A percentile compares a stretch with the other conserved stretches of the same genome.
phyloP scores from a whole-genome alignment of 2,329 filamentous ascomycete genomes.

The Paecilomyces sp. region DNA sequence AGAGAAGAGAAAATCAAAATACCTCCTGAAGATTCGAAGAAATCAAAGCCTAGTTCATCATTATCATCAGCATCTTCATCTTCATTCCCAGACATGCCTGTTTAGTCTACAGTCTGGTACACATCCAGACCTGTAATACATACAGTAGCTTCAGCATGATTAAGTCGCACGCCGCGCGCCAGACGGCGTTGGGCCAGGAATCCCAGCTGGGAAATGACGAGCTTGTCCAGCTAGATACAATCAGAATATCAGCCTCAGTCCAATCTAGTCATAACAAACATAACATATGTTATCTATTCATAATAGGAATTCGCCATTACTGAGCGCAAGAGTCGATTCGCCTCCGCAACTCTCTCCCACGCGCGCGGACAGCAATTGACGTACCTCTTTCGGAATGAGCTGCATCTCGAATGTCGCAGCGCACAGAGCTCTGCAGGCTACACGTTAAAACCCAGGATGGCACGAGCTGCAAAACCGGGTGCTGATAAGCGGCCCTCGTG shows the following conservation, averaged over 20 bases:
- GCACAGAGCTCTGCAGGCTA: background rate
- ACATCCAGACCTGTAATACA: background rate
- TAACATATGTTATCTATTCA: background rate
- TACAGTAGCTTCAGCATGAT: slow-evolving; percentile 82
- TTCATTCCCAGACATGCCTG: background rate
- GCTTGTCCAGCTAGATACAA: slow-evolving; percentile 74
- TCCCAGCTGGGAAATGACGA: slow-evolving; percentile 83
- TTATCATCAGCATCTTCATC: slow-evolving; percentile 4
- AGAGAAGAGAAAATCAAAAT: slow-evolving; percentile 5
- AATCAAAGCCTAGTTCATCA: slow-evolving; percentile 44
- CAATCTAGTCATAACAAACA: background rate
- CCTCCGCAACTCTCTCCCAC: slow-evolving; percentile 1
- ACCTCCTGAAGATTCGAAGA: slow-evolving; percentile 84
- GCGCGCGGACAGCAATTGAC: slow-evolving; percentile 3
- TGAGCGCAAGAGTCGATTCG: background rate
- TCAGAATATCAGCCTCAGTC: background rate
- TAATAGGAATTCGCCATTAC: background rate
- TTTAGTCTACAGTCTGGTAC: background rate
- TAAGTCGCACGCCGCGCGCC: slow-evolving; percentile 79
- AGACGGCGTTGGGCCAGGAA: slow-evolving; percentile 80
- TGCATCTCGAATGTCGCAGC: slow-evolving; percentile 27
- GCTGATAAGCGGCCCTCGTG: background rate
- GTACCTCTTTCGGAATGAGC: slow-evolving; percentile 41
- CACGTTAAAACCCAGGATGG: background rate
- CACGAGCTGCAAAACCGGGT: background rate